Evolutionary conservation across 1,139 yeast genomes (phyloP).

Genomic region (Sugiyamaella novakii): DNA sequence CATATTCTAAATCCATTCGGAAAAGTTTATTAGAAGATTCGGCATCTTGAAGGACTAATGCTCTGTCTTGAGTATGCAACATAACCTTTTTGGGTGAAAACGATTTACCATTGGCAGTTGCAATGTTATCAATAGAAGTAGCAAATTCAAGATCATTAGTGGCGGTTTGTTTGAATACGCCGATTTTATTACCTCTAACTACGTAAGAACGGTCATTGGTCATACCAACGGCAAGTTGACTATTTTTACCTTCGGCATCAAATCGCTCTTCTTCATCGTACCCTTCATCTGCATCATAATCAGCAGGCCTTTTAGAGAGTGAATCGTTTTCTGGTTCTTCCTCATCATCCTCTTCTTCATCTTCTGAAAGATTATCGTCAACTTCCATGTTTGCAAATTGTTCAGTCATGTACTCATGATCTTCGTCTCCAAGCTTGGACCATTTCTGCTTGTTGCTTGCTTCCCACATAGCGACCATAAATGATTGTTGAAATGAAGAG

Average conservation of each 20-base stretch:
- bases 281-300: conserved; percentile 41
- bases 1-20: conserved; percentile 77
- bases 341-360: conserved; percentile 40
- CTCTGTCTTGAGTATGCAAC: conserved; percentile 73
- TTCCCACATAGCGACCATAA: conserved; percentile 65
- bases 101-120: conserved; percentile 54
- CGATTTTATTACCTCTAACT: conserved; percentile 74
- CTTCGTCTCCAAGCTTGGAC: conserved; percentile 48
- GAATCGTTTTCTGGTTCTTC: conserved; percentile 26
- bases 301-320: not conserved
- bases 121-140: conserved; percentile 65
- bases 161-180: conserved; percentile 68
- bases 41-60: conserved; percentile 64
- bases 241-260: conserved; percentile 49
- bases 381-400: conserved; percentile 48
- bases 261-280: conserved; percentile 41
- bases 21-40: conserved; percentile 52
- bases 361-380: conserved; percentile 47
- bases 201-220: conserved; percentile 74
- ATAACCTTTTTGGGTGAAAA: conserved; percentile 66
- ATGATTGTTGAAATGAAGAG: conserved; percentile 53
- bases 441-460: conserved; percentile 54
- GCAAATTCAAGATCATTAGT: conserved; percentile 58
- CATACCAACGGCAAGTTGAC: conserved; percentile 69
- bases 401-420: conserved; percentile 53